Percentiles rank a stretch among this genome's conserved stretches.
These are phyloP conservation scores for Fusarium sterilihyphosum DNA, from an alignment of 2,329 filamentous ascomycete genomes.

Conservation along the genomic window DNA sequence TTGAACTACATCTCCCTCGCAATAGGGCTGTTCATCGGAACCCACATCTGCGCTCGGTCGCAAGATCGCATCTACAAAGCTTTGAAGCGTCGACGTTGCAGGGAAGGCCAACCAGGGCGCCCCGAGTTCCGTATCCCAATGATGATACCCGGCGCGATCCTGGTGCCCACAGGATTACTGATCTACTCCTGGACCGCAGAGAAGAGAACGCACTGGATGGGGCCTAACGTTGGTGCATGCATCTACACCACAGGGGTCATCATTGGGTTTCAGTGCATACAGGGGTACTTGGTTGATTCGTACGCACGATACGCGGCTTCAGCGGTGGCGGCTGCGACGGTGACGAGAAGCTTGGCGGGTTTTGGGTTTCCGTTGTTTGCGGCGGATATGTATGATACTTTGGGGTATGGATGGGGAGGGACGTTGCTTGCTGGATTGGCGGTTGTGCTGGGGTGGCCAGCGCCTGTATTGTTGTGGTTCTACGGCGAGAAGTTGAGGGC, in stretches of 20 bases:
- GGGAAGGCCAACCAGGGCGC: neutral
- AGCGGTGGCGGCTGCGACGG: neutral
- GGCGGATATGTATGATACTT: neutral
- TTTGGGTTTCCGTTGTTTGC: neutral
- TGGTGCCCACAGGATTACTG: neutral
- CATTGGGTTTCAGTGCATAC: neutral
- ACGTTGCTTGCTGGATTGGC: neutral
- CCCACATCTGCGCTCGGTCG: neutral
- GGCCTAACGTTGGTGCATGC: neutral
- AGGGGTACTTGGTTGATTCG: neutral
- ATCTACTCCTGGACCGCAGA: neutral
- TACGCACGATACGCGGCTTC: neutral
- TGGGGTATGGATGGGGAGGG: neutral
- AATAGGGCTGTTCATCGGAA: neutral
- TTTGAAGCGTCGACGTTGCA: neutral
- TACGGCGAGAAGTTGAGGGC: neutral
- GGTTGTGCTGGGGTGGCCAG: neutral
- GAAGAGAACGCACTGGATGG: neutral
- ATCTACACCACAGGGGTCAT: neutral
- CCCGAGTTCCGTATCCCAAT: neutral
- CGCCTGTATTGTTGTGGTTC: neutral
- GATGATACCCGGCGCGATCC: neutral
- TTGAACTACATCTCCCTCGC: neutral
- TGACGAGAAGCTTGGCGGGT: neutral
- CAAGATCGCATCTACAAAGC: neutral